Evolutionary conservation across 2,329 filamentous ascomycete species (phyloP), one percentile per base, ranked within the genome.

Genomic region (Arthrobotrys conoides): DNA sequence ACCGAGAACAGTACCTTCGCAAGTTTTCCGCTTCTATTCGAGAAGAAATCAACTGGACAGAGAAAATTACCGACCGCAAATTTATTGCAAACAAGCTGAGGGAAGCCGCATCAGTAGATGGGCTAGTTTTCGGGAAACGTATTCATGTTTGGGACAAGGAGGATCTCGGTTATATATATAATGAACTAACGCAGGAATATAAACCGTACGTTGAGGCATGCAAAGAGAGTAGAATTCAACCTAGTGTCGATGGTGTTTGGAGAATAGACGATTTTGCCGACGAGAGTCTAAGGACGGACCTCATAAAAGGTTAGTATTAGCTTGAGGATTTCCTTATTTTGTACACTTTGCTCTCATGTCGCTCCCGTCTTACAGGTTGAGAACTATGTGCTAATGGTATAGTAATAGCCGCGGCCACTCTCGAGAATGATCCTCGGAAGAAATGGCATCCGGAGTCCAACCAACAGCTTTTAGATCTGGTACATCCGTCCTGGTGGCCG

Each of bases 401-500:
- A n/a, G n/a, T n/a, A n/a, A n/a, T n/a, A 61, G 49, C 53, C 27
- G 59, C 30, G 6, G 33, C 51, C 22, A 33, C 36, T n/a, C 84
- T 92, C 0, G 87, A 90, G 76, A 82, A 87, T n/a, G 85, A 87
- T 0, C 86, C 87, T 46, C 6, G 0, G 86, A 87, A 6, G 65
- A 83, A 0, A 82, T 92, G 88, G 87, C 89, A 90, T 90, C 0
- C 84, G 86, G 2, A 89, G 87, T 0, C 30, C 84, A 89, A 33
- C 83, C 30, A 49, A 84, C 87, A 86, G 76, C 89, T 92, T 0
- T 86, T 90, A 0, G 87, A 92, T 81, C 84, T 92, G 0, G 86
- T 92, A 4, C 87, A 92, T 80, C 90, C 90, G 0, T 91, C 89
- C 0, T 84, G 91, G 6, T 92, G 87, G 79, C 89, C 90, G 0